Evolutionary conservation across 129 eudicot species (phyloP).

Genomic region (Flaveria robusta): DNA sequence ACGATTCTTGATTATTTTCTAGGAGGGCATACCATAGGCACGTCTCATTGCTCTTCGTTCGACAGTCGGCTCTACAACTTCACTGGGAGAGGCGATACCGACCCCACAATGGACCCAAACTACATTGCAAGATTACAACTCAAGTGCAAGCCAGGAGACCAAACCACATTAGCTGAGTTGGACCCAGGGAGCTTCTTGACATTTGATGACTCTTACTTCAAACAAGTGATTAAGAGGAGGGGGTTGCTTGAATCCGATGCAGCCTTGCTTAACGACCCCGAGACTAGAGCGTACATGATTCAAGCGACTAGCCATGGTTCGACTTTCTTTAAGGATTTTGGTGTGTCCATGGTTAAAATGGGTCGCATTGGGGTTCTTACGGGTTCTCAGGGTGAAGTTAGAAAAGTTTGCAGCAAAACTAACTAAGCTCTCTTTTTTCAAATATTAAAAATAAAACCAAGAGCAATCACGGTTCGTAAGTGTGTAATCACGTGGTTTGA

Average conservation of each 20-base stretch:
- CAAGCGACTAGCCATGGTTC: conserved; percentile 44
- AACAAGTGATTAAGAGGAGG: conserved; percentile 41
- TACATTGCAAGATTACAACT: conserved; percentile 47
- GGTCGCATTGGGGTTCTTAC: conserved; percentile 69
- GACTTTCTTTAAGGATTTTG: conserved; percentile 58
- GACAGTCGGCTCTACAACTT: conserved; percentile 61
- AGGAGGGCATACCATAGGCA: conserved; percentile 77
- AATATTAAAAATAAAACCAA: not conserved
- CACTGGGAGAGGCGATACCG: conserved; percentile 64
- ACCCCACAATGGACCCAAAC: conserved; percentile 60
- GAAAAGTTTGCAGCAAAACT: conserved; percentile 48
- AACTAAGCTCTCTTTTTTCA: conserved; percentile 28
- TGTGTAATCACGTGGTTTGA: no score
- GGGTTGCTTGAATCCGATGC: conserved; percentile 61
- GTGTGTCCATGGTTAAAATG: conserved; percentile 66
- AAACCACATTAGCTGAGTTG: conserved; percentile 51
- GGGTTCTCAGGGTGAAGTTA: conserved; percentile 58
- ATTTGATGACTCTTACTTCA: conserved; percentile 53
- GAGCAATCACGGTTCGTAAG: not conserved
- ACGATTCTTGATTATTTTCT: not conserved
- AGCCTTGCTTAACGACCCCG: conserved; percentile 47
- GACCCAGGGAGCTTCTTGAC: conserved; percentile 63
- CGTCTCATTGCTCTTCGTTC: conserved; percentile 55
- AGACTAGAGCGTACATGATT: conserved; percentile 43
- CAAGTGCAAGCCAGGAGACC: conserved; percentile 48